Conservation (phyloP, 2,329 filamentous ascomycete genomes). For the Aspergillus unguis region DNA sequence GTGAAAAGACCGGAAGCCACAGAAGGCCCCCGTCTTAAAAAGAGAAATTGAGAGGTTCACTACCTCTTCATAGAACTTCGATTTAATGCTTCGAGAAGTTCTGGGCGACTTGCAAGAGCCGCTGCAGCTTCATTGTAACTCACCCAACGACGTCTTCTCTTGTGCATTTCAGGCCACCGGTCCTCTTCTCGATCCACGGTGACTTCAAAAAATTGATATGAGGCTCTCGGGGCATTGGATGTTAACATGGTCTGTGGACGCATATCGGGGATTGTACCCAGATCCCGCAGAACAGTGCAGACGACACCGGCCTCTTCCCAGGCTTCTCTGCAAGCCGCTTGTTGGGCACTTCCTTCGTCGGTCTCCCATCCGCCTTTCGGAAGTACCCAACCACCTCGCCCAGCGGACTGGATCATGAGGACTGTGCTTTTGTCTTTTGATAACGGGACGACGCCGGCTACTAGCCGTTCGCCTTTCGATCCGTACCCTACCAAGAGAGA, state of each 20-base stretch:
- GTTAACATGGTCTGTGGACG: constrained; percentile 56
- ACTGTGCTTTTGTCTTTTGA: constrained; percentile 83
- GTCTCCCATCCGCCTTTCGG: constrained; percentile 98
- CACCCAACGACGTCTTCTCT: constrained; percentile 87
- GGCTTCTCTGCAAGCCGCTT: constrained; percentile 82
- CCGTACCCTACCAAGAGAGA: constrained; percentile 68
- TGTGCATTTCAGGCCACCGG: constrained; percentile 92
- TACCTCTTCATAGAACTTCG: constrained; percentile 67
- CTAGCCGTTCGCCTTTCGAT: constrained; percentile 84
- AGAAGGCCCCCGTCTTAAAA: neutral
- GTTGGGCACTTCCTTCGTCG: constrained; percentile 82
- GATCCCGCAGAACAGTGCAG: constrained; percentile 77
- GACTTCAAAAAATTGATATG: constrained; percentile 66
- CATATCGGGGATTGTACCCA: constrained; percentile 82
- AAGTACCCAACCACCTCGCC: constrained; percentile 89
- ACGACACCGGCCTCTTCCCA: constrained; percentile 97
- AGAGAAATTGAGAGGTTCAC: constrained; percentile 14
- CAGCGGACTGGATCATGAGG: constrained; percentile 87
- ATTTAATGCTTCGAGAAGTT: constrained; percentile 82
- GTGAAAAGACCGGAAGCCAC: constrained; percentile 15
- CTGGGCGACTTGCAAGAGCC: constrained; percentile 72
- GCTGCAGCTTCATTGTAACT: constrained; percentile 77
- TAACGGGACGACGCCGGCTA: constrained; percentile 89
- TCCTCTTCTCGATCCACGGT: constrained; percentile 80
- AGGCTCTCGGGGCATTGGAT: constrained; percentile 63